Base-by-base conservation (phyloP, 106 monocot genomes). In the Posidonia australis region DNA sequence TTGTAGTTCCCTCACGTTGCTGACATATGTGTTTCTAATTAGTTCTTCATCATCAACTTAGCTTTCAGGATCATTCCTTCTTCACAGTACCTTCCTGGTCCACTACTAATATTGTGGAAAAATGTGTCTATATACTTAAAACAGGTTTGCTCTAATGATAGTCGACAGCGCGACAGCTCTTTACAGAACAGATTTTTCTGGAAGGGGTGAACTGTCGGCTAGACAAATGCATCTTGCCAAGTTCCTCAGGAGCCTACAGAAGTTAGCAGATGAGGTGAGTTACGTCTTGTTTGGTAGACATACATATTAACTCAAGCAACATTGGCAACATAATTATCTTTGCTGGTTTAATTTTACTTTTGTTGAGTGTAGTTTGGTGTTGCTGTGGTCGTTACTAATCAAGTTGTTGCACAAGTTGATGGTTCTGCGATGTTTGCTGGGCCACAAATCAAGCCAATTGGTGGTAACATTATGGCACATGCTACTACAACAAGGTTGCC, bases 401-500 rank as follows among this genome's bases (percentile, higher is more conserved):
- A 91, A 83, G 98, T 91, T 58, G 91, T 91, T 48, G 90, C 98
- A 17, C 98, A 99, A 83, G 98, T 99, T 11, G 98, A 99, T 76
- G 96, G 91, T 2, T 78, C 83, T 58, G 90, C 90, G 14, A 73
- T 98, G 19, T 98, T 98, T 81, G 82, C 87, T 20, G 96, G 96
- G 7, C 96, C 90, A 12, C 96, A 98, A 55, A 68, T 88, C 69
- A 91, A 91, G 48, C 98, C 98, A 0, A 99, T 91, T 52, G 90
- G 98, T 69, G 98, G 96, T 18, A 91, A 91, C 62, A 98, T 98
- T 53, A 98, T 91, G 83, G 98, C 98, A 46, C 98, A 99, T 79
- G 87, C 98, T 69, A 73, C 85, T 9, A 98, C 90, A 20, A 91
- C 91, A 47, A 98, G 96, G 98, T 99, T 47, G 7, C 13, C 19